Base-by-base conservation (phyloP, 768 basidiomycete genomes). In the Hypholoma fasciculare region DNA sequence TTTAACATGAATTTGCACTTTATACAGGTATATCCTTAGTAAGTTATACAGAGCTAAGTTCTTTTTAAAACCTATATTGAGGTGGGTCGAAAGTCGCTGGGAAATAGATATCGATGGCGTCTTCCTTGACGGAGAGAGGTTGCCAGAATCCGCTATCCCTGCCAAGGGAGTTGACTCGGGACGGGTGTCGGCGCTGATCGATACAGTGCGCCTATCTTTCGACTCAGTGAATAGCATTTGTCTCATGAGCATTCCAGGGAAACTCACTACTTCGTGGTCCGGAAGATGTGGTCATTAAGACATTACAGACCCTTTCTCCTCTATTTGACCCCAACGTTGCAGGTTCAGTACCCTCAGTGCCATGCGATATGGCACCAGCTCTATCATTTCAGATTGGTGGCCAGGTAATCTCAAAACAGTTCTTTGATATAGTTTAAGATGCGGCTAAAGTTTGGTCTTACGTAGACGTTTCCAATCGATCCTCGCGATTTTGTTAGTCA, bases 221-320 rank as follows among this genome's bases (percentile, higher is more conserved):
- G 7, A 34, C 30, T 5, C 3, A 34, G 30, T 34, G 7, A 34
- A 34, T 1, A 3, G 6, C 6, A 34, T 34, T 34, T 34, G 9
- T 17, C 20, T 27, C 17, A 52, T 23, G 23, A 40, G 20, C 12
- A 23, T 13, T 8, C 54, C 52, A 89, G 87, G 89, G 89, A 1
- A 89, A 87, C 69, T 89, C 89, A 8, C 75, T 89, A 46, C 75
- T 90, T 42, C 84, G 88, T 20, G 89, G 88, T 11, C 89, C 88
- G 1, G 69, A 76, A 38, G 89, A 90, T 54, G 82, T 88, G n/a
- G 78, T 90, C 16, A 66, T 74, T 11, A 72, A 72, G 26, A 83
- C 89, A 60, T 65, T 76, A 20, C 57, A 68, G 4, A 67, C 67
- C 3, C 71, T 78, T 16, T 74, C 77, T 14, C 74, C 75, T 1